These are phyloP conservation scores for Fusarium caatingaense DNA, from an alignment of 2,329 filamentous ascomycete genomes.

Conservation along the genomic window DNA sequence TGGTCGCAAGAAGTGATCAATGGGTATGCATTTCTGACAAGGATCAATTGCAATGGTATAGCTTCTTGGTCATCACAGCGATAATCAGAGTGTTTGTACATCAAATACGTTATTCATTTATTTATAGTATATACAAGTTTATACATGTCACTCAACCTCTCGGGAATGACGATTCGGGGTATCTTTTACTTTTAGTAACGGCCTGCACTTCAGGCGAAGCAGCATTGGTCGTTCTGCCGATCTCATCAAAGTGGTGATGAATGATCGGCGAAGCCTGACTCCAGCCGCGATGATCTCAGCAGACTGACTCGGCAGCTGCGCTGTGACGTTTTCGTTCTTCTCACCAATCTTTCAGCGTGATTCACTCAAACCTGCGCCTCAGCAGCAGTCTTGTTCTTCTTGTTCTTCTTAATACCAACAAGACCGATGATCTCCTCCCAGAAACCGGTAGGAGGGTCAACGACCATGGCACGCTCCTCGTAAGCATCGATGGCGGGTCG, in stretches of 20 bases:
- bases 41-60: background rate
- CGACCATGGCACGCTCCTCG: conserved; percentile 52
- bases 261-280: background rate
- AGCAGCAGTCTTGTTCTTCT: conserved; percentile 17
- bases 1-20: background rate
- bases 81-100: background rate
- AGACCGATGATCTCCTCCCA: conserved; percentile 33
- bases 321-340: background rate
- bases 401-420: conserved; percentile 30
- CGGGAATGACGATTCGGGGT: conserved; percentile 11
- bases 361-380: conserved; percentile 26
- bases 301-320: background rate
- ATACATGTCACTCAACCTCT: conserved; percentile 13
- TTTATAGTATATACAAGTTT: conserved; percentile 14
- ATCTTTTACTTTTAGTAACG: conserved; percentile 12
- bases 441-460: conserved; percentile 57
- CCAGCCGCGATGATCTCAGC: background rate
- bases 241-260: background rate
- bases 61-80: background rate
- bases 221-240: background rate
- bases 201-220: background rate
- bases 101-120: conserved; percentile 8
- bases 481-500: conserved; percentile 64
- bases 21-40: background rate
- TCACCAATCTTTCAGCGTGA: background rate